Conservation (phyloP, 2,329 filamentous ascomycete species). For the Metarhizium anisopliae region DNA sequence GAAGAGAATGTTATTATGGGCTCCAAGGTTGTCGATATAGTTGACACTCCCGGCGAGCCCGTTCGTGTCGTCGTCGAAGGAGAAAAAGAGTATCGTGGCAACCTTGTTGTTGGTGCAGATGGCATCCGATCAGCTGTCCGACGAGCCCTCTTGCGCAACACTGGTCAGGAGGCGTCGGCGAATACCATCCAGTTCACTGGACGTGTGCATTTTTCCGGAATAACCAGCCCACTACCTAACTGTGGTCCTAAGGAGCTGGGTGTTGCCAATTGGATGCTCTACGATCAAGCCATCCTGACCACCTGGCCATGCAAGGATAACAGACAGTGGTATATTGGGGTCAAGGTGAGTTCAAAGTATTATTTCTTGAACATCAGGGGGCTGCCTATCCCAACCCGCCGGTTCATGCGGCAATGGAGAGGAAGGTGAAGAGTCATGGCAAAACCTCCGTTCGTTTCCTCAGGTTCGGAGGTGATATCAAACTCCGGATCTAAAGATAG, state of each 20-base stretch:
- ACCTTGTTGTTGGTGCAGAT: conserved; percentile 11
- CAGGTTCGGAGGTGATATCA: no score
- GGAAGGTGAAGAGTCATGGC: no score
- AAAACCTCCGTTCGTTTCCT: no score
- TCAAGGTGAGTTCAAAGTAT: conserved; percentile 7
- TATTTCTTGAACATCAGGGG: neutral
- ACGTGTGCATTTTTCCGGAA: conserved; percentile 12
- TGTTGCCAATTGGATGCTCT: conserved; percentile 13
- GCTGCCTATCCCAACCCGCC: no score
- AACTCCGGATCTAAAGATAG: no score
- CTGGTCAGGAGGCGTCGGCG: neutral
- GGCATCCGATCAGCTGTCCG: conserved; percentile 11
- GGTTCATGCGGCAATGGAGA: no score
- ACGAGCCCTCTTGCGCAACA: conserved; percentile 5
- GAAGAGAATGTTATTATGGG: conserved; percentile 3
- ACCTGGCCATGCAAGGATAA: conserved; percentile 12
- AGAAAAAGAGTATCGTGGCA: conserved; percentile 4
- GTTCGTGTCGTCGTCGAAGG: conserved; percentile 7
- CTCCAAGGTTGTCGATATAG: conserved; percentile 8
- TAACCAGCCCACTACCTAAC: conserved; percentile 8
- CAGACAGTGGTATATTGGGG: conserved; percentile 13
- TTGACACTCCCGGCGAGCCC: conserved; percentile 6
- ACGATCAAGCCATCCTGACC: conserved; percentile 11
- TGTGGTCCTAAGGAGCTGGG: conserved; percentile 8
- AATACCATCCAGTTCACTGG: conserved; percentile 12